Percentiles rank a stretch among this genome's conserved stretches.
Evolutionary conservation across 2,329 filamentous ascomycete genomes (phyloP).

Genomic region (Xylariaceae sp.): DNA sequence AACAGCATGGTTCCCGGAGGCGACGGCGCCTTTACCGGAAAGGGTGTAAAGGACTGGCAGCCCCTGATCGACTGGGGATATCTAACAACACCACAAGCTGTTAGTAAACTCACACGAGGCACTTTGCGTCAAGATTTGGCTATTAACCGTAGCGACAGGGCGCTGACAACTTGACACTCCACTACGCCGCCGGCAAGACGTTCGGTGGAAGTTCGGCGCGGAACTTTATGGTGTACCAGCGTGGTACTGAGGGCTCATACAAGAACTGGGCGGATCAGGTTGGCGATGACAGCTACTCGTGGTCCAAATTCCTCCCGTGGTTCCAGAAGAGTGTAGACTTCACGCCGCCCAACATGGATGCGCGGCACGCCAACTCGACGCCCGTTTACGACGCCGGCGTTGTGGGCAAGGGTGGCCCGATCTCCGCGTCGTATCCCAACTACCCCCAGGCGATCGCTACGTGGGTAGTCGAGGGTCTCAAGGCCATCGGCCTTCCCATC

Average conservation of each 20-base stretch:
- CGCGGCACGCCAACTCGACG: constrained; percentile 37
- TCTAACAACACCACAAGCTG: constrained; percentile 35
- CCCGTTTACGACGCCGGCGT: constrained; percentile 36
- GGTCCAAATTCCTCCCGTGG: constrained; percentile 34
- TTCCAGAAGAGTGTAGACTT: constrained; percentile 37
- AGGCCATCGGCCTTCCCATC: constrained; percentile 47
- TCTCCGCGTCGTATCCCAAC: constrained; percentile 50
- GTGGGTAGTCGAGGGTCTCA: constrained; percentile 47
- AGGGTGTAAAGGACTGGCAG: constrained; percentile 26
- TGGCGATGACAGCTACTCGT: constrained; percentile 35
- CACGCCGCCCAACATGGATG: constrained; percentile 31
- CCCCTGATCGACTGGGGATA: constrained; percentile 40
- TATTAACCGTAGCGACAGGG: constrained; percentile 18
- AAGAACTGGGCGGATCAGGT: constrained; percentile 35
- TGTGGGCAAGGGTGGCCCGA: constrained; percentile 44
- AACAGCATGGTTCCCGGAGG: constrained; percentile 31
- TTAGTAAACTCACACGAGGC: constrained; percentile 8
- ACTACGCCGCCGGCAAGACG: constrained; percentile 40
- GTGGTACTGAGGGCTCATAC: constrained; percentile 33
- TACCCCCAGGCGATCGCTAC: constrained; percentile 47
- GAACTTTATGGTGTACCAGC: constrained; percentile 43
- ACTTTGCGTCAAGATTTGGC: not conserved
- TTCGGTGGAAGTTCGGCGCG: constrained; percentile 39
- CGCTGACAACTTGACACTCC: constrained; percentile 27
- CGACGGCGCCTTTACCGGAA: constrained; percentile 33